Evolutionary conservation across 495 filamentous ascomycete genomes (phyloP).

Genomic region (Penicillium steckii): DNA sequence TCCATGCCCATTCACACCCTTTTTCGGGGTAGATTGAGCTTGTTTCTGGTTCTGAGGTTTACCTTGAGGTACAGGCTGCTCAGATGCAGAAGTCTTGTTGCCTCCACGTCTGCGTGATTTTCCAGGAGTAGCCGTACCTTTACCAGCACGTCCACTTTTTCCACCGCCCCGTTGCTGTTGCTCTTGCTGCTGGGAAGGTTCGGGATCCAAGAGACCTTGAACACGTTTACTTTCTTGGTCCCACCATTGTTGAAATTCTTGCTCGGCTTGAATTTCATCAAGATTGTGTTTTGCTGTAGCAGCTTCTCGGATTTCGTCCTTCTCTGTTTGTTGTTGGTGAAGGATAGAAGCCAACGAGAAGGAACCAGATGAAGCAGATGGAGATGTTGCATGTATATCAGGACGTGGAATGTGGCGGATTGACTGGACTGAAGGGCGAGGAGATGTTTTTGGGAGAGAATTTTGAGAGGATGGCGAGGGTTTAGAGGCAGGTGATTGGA

Average conservation of each 20-base stretch:
- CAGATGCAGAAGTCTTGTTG: slow-evolving; percentile 17
- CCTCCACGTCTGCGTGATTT: slow-evolving; percentile 30
- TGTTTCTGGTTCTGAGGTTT: slow-evolving; percentile 8
- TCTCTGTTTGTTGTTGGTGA: slow-evolving; percentile 79
- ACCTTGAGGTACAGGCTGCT: not conserved
- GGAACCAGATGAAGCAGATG: slow-evolving; percentile 54
- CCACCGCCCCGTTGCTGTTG: slow-evolving; percentile 9
- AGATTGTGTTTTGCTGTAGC: slow-evolving; percentile 75
- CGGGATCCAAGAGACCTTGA: slow-evolving; percentile 58
- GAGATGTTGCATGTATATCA: slow-evolving; percentile 38
- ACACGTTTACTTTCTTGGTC: slow-evolving; percentile 80
- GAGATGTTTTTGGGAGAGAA: slow-evolving; percentile 21
- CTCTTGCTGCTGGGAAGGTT: slow-evolving; percentile 33
- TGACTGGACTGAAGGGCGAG: slow-evolving; percentile 43
- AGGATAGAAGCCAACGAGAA: slow-evolving; percentile 87
- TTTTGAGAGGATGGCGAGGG: slow-evolving; percentile 21
- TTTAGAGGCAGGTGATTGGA: slow-evolving; percentile 19
- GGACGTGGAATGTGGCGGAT: slow-evolving; percentile 46
- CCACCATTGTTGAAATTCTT: slow-evolving; percentile 98
- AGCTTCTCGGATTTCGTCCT: slow-evolving; percentile 79
- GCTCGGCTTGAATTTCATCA: slow-evolving; percentile 92
- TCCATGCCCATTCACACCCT: slow-evolving; percentile 8
- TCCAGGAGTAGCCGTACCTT: slow-evolving; percentile 6
- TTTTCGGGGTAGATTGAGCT: slow-evolving; percentile 8
- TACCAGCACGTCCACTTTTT: slow-evolving; percentile 29